phyloP scores from a whole-genome alignment of 2,329 filamentous ascomycete genomes.

The Pseudogymnoascus sp. region DNA sequence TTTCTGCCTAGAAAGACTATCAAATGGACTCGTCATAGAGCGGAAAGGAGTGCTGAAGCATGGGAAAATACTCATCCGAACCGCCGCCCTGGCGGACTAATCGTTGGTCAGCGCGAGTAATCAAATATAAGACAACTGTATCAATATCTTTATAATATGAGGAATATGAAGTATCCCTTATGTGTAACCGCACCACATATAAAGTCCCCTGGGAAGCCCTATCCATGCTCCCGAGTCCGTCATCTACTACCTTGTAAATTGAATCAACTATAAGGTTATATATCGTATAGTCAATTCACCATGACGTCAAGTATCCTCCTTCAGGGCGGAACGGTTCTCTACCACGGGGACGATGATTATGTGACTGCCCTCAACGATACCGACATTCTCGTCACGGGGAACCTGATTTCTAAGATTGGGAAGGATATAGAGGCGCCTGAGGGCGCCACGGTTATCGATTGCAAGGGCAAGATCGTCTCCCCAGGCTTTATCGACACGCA shows the following conservation, averaged over 20 bases:
- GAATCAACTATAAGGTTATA: background rate
- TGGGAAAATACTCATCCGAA: background rate
- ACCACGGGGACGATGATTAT: conserved; percentile 27
- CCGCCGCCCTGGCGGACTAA: background rate
- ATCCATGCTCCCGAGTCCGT: background rate
- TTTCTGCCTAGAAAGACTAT: background rate
- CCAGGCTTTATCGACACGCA: conserved; percentile 33
- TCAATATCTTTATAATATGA: background rate
- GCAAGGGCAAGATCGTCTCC: conserved; percentile 27
- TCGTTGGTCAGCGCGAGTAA: background rate
- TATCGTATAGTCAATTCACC: background rate
- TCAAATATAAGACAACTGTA: background rate
- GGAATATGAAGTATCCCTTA: background rate
- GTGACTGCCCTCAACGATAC: conserved; percentile 24
- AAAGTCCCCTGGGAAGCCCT: background rate
- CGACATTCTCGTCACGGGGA: conserved; percentile 24
- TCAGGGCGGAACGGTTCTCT: conserved; percentile 29
- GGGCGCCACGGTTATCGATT: conserved; percentile 28
- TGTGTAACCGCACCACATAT: background rate
- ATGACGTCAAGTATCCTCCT: conserved; percentile 23
- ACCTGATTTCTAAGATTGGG: conserved; percentile 28
- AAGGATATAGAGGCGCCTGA: conserved; percentile 18
- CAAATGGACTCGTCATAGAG: background rate
- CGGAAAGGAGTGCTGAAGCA: background rate
- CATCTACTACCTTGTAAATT: background rate